Evolutionary conservation across 202 grass and related monocot species (phyloP), one percentile per base, ranked within the genome.

Genomic region (Setaria italica): DNA sequence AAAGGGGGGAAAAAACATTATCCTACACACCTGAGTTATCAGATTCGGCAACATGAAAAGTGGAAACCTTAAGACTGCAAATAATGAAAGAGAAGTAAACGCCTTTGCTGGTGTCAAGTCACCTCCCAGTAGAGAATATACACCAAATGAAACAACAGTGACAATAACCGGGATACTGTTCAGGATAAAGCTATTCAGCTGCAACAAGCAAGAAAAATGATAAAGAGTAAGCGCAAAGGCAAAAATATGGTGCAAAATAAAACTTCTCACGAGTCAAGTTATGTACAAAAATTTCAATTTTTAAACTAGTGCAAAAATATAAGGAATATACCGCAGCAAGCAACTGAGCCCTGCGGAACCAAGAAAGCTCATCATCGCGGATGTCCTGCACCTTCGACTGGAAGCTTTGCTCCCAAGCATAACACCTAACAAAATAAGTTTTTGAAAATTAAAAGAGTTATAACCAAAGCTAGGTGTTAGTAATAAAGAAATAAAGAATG

Each of bases 331-430:
- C 97, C 53, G 97, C 97, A 56, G 90, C 88, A 53, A 99, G 90
- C 79, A 99, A 82, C 64, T 99, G 97, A 91, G 97, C 88, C n/a
- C 73, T 92, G 67, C 93, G 93, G 77, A 96, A 99, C 97, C 97
- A 99, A 48, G 93, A 99, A 72, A 99, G 86, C 63, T 99, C 96
- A 87, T 99, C 96, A 84, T 96, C 88, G 4, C 96, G 96, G 74
- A 99, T 90, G 72, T 74, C 90, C 84, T 96, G 96, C 20, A 94
- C 96, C 72, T 99, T 99, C 67, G 90, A 99, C 67, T 99, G 93
- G 84, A 99, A 99, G 84, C 96, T 99, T 79, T 99, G 88, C 79
- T 99, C 96, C 96, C 96, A 99, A 87, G 96, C 91, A 85, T 99
- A 99, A 82, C 93, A 99, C 85, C 97, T 99, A 82, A 71, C n/a